phyloP scores from a whole-genome alignment of 805 yeast genomes.

The Nakazawaea siamensis region DNA sequence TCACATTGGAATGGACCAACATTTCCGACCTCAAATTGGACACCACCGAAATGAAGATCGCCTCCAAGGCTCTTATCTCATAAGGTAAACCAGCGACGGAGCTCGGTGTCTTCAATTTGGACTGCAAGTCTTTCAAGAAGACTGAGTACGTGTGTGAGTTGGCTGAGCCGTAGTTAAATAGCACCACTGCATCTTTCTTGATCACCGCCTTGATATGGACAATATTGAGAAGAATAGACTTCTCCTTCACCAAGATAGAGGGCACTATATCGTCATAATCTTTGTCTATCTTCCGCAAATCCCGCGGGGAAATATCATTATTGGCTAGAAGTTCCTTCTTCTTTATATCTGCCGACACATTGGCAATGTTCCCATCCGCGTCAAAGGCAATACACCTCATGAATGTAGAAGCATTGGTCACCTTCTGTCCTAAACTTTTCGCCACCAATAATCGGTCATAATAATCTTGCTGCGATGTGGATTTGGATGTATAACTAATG shows the following conservation, averaged over 20 bases:
- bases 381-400: slow-evolving; percentile 43
- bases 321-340: slow-evolving; percentile 33
- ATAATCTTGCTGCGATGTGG: slow-evolving; percentile 11
- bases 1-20: slow-evolving; percentile 73
- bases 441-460: slow-evolving; percentile 13
- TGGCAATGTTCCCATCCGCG: slow-evolving; percentile 31
- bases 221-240: slow-evolving; percentile 38
- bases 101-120: slow-evolving; percentile 26
- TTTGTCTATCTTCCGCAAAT: slow-evolving; percentile 42
- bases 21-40: slow-evolving; percentile 77
- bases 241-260: slow-evolving; percentile 37
- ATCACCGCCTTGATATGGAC: slow-evolving; percentile 44
- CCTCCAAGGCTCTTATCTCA: slow-evolving; percentile 86
- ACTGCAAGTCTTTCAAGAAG: slow-evolving; percentile 34
- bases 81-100: slow-evolving; percentile 50
- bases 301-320: slow-evolving; percentile 43
- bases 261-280: slow-evolving; percentile 48
- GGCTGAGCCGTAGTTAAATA: slow-evolving; percentile 39
- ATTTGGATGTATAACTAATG: no score
- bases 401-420: slow-evolving; percentile 9
- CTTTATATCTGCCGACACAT: slow-evolving; percentile 36
- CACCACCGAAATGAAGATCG: slow-evolving; percentile 74
- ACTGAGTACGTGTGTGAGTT: slow-evolving; percentile 34
- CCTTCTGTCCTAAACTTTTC: slow-evolving; percentile 18
- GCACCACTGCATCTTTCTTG: slow-evolving; percentile 40